Evolutionary conservation across 306 rosid species (phyloP).

Genomic region (Glycine soja): DNA sequence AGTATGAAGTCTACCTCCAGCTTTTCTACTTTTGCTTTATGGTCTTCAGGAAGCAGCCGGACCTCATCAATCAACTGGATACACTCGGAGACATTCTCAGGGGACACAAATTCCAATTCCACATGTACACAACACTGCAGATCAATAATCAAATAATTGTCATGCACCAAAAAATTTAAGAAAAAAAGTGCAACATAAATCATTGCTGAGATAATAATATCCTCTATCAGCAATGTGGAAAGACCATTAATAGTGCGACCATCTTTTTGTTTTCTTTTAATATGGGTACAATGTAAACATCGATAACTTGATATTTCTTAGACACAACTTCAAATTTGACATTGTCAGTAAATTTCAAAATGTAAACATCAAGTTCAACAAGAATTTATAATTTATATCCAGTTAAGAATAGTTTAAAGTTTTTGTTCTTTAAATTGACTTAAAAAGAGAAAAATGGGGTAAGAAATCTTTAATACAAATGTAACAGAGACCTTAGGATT

Average conservation of each 20-base stretch:
- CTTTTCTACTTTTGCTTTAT: slow-evolving; percentile 77
- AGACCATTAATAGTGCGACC: neutral
- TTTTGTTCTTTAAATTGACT: slow-evolving; percentile 7
- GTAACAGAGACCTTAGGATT: slow-evolving; percentile 75
- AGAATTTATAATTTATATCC: neutral
- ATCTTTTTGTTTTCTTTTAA: neutral
- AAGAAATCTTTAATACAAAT: no score
- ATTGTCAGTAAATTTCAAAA: neutral
- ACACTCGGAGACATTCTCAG: slow-evolving; percentile 80
- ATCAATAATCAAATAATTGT: slow-evolving; percentile 40
- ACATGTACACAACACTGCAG: slow-evolving; percentile 91
- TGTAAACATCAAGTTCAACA: slow-evolving; percentile 30
- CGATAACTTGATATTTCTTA: neutral
- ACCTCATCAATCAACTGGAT: slow-evolving; percentile 76
- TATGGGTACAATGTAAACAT: no score
- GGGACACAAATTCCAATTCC: slow-evolving; percentile 85
- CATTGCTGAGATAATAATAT: slow-evolving; percentile 8
- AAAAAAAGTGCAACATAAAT: neutral
- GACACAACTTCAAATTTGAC: slow-evolving; percentile 22
- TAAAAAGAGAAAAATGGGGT: neutral
- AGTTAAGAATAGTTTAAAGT: slow-evolving; percentile 17
- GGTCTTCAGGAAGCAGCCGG: slow-evolving; percentile 77
- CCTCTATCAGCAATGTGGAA: neutral
- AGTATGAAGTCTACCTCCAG: slow-evolving; percentile 66
- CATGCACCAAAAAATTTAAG: slow-evolving; percentile 30